Evolutionary conservation across 2,329 filamentous ascomycete genomes (phyloP).

Genomic region (Hymenoscyphus fructigenus): DNA sequence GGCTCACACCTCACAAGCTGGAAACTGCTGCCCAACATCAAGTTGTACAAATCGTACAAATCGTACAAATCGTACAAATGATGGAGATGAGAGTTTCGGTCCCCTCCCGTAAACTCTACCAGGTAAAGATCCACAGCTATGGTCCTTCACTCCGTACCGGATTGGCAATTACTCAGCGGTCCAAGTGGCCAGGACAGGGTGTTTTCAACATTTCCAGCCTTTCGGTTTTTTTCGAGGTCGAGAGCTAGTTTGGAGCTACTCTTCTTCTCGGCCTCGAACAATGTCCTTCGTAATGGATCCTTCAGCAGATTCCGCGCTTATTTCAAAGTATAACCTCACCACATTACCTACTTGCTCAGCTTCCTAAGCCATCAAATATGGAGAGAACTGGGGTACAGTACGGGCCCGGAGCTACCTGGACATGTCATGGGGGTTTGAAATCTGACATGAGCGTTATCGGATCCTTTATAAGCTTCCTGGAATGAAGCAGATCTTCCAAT

Average conservation of each 20-base stretch:
- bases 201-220: background rate
- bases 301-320: background rate
- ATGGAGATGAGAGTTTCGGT: background rate
- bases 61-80: background rate
- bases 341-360: background rate
- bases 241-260: background rate
- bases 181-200: background rate
- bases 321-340: background rate
- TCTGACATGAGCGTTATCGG: slow-evolving; percentile 5
- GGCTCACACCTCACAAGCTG: background rate
- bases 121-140: background rate
- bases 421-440: background rate
- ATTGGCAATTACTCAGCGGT: background rate
- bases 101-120: background rate
- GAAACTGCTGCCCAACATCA: background rate
- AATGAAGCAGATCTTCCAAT: background rate
- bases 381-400: background rate
- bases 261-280: background rate
- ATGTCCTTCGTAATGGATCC: too few relatives aligned
- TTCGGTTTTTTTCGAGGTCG: background rate
- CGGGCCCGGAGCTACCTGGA: background rate
- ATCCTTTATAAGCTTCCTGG: background rate
- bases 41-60: background rate
- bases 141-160: background rate
- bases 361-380: background rate